Conservation (phyloP, 768 basidiomycete genomes). For the Suillus lakei region DNA sequence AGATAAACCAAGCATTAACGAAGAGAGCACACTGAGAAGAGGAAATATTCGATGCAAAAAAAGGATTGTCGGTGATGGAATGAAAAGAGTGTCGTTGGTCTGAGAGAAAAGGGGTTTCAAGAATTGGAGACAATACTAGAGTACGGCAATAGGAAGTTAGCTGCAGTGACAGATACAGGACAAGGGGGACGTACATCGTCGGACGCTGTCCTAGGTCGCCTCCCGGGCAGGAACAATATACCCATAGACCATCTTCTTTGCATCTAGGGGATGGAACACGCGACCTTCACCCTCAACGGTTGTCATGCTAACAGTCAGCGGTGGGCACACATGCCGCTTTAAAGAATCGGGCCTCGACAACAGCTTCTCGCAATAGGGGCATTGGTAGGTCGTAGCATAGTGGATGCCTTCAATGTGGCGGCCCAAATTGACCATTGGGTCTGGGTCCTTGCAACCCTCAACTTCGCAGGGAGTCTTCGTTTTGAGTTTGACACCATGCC, state of each 20-base stretch:
- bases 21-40: neutral
- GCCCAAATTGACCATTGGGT: no score
- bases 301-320: neutral
- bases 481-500: neutral
- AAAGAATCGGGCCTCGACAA: neutral
- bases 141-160: neutral
- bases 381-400: neutral
- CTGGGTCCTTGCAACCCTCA: neutral
- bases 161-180: neutral
- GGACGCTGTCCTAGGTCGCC: neutral
- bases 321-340: neutral
- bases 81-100: neutral
- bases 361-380: neutral
- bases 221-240: neutral
- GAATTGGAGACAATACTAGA: neutral
- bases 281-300: neutral
- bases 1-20: neutral
- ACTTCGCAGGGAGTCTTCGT: neutral
- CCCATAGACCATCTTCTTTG: neutral
- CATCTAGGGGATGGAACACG: fast-evolving
- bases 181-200: neutral
- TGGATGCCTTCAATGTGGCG: neutral
- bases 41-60: neutral
- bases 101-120: neutral
- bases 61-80: neutral